Conservation (phyloP, 192 early-diverging fungal genomes). For the Backusella australiensis region DNA sequence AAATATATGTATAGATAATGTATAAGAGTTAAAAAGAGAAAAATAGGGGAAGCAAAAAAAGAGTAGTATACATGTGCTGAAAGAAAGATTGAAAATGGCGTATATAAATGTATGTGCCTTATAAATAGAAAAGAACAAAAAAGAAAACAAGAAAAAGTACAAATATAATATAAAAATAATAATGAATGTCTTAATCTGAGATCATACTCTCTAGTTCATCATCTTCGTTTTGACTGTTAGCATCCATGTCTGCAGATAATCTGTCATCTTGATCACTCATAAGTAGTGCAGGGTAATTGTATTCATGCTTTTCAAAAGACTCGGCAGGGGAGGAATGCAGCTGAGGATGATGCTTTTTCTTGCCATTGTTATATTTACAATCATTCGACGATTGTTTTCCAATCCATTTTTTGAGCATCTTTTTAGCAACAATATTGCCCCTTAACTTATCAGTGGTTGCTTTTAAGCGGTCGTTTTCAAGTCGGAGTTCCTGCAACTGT, state of each 20-base stretch:
- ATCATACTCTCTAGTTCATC: constrained; percentile 22
- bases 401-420: constrained; percentile 51
- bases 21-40: neutral
- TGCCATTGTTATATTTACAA: neutral
- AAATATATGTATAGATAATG: neutral
- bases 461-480: constrained; percentile 49
- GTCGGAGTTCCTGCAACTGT: constrained; percentile 45
- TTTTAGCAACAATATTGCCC: constrained; percentile 51
- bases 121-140: neutral
- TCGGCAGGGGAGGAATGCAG: neutral
- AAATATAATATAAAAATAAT: neutral
- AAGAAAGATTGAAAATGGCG: neutral
- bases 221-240: constrained; percentile 4
- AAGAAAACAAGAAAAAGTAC: neutral
- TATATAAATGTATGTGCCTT: constrained; percentile 12
- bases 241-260: neutral
- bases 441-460: constrained; percentile 45
- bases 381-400: constrained; percentile 11
- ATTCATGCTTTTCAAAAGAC: neutral
- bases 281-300: constrained; percentile 9
- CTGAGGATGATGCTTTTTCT: neutral
- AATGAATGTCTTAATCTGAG: constrained; percentile 9
- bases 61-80: constrained; percentile 3
- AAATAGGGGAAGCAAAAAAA: neutral
- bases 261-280: constrained; percentile 16